Evolutionary conservation across 768 basidiomycete species (phyloP), one percentile per base, ranked within the genome.

Genomic region (Crucibulum laeve): DNA sequence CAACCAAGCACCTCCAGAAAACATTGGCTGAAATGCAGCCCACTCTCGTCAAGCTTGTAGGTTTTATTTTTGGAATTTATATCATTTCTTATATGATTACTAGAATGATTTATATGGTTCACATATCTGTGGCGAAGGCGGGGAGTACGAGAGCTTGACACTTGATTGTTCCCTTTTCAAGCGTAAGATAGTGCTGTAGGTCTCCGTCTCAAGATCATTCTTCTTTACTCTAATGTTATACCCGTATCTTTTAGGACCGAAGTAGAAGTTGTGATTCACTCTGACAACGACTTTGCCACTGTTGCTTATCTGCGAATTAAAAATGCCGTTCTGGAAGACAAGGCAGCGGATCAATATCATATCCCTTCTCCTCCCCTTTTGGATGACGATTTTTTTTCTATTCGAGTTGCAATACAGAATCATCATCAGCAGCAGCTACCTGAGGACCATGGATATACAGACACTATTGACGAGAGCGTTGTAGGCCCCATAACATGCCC

Each of bases 101-200:
- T 50, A 92, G 91, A 91, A 94, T 58, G 57, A 64, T 7, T 63
- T 80, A 21, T 99, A 92, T 54, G 93, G 93, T 3, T 84, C 87
- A 0, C 96, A 99, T 58, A 77, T 95, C 1, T 97, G 95, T 49
- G 96, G 96, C 7, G 96, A 99, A 66, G 96, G 96, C 1, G 96
- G 96, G 2, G 96, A 99, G 66, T 99, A 97, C 62, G 96, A 99
- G 60, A 90, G 86, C 0, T 69, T 98, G 45, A 97, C 95, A 1
- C 68, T 93, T 10, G 90, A 96, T 52, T 88, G 87, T 48, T 90
- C 94, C 0, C 56, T 95, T 10, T 98, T 94, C 77, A 89, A 90
- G 52, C 74, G 75, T 28, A 71, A 76, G 7, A 84, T 99, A 25
- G 58, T 67, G 5, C 59, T 97, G 83, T 91, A 53, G 53, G 84